Conservation (phyloP, 179 eudicot genomes). For the Dionaea muscipula region DNA sequence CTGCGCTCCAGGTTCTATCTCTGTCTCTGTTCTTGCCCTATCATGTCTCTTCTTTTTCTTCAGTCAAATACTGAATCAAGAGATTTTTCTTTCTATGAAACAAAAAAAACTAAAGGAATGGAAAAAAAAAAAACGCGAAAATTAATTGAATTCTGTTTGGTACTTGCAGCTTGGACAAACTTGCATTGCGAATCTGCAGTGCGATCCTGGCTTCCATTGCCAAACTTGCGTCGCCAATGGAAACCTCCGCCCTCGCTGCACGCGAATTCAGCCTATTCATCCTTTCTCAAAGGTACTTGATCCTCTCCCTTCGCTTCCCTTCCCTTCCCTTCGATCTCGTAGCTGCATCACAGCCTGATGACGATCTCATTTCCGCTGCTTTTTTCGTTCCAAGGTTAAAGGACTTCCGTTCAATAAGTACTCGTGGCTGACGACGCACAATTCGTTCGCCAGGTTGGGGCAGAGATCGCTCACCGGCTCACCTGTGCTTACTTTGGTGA, state of each 20-base stretch:
- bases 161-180: slow-evolving; percentile 44
- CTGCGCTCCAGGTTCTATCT: background rate
- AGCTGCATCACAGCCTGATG: background rate
- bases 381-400: slow-evolving; percentile 34
- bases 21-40: background rate
- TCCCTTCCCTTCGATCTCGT: too few species aligned
- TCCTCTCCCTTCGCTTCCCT: background rate
- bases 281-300: slow-evolving; percentile 45
- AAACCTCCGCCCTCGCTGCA: slow-evolving; percentile 55
- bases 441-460: slow-evolving; percentile 67
- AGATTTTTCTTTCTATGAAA: too few species aligned
- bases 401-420: slow-evolving; percentile 78
- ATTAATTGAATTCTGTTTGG: too few species aligned
- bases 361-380: slow-evolving; percentile 1
- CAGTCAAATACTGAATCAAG: too few species aligned
- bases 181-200: slow-evolving; percentile 33
- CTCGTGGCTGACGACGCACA: slow-evolving; percentile 91
- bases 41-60: background rate
- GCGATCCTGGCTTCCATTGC: slow-evolving; percentile 66
- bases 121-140: too few species aligned
- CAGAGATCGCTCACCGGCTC: slow-evolving; percentile 58
- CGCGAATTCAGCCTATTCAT: slow-evolving; percentile 54
- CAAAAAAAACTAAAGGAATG: too few species aligned
- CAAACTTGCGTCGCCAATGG: slow-evolving; percentile 58
- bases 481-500: slow-evolving; percentile 44